Base-by-base conservation (phyloP, 805 yeast species). In the Wickerhamiella cacticola region DNA sequence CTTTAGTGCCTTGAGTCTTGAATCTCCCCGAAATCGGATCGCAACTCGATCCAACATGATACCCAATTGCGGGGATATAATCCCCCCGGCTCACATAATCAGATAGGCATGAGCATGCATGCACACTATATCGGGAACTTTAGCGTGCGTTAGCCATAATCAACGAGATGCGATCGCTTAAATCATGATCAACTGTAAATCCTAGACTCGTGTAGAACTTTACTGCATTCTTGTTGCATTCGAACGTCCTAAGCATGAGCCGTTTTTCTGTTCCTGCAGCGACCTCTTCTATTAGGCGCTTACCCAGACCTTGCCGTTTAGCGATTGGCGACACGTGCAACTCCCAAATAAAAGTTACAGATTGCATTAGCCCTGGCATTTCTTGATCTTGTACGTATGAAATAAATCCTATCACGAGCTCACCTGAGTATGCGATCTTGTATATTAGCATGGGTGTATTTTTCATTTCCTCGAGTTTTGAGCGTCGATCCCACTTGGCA, bases 311-410 rank as follows among this genome's bases (percentile, higher is more conserved):
- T 40, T 45, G 42, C 15, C 61, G 55, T 24, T 41, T 52, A n/a
- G 12, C 21, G 13, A 26, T 34, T 8, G 46, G 36, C 6, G 34
- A 31, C 23, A 59, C 59, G 40, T 61, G 64, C 31, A 61, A 46
- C 50, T 61, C 64, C 44, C 59, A 61, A 22, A 61, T 48, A 41
- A 55, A 61, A 6, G 54, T 45, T 12, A 45, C 50, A 2, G 48
- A 45, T 5, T 41, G 25, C 7, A 12, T 18, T 39, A 19, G 21
- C 29, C 19, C 28, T 23, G 19, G 21, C 16, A 22, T 23, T 9
- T 33, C 45, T 5, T 51, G 53, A 15, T 55, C 48, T 6, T 15
- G 44, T 21, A 52, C 46, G 50, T 48, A 53, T 43, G 56, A 52
- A 5, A 57, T 53, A 41, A 58, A 57, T 16, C 53, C 61, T 1